Evolutionary conservation across 2,329 filamentous ascomycete genomes (phyloP), one percentile per base, ranked within the genome.

Genomic region (Hypoxylon sp.): DNA sequence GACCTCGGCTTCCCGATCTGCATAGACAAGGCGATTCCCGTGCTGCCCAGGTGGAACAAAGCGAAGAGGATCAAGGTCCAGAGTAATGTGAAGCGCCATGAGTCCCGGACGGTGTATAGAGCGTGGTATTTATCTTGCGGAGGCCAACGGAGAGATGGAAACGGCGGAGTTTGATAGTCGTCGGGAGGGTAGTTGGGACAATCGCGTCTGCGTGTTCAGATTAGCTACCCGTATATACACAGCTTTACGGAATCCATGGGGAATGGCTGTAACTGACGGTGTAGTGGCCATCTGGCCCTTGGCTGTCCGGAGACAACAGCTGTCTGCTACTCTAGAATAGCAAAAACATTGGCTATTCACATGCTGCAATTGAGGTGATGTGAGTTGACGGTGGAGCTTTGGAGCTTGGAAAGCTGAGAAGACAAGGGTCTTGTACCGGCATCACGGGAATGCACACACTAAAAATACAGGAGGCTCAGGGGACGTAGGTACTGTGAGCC

Each of bases 41-140:
- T 87, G 2, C 89, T 90, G 27, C 86, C 81, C 15, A 93, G 69
- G 72, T 97, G 91, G 61, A 93, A 90, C 17, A 86, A 80, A 27
- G 84, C 86, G 67, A 90, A 94, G 65, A 92, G 84, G 24, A 96
- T 85, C 31, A 96, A 76, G 0, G 92, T 96, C 92, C 92, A 97
- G 71, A 88, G 83, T 13, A 95, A 77, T 1, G 92, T 97, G 74
- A 95, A 97, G 63, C 89, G 88, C 88, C 91, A 94, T 52, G 96
- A 90, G 70, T 96, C 91, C 58, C 76, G 73, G 2, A 91, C 81
- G 69, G 89, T 82, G 78, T 91, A 94, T 66, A 97, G 86, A 31
- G 85, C 83, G 58, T 83, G 82, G 40, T 82, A 77, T 56, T 74
- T 64, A 57, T 79, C 75, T 63, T 78, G 74, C 10, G 87, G 79